Evolutionary conservation across 2,329 filamentous ascomycete species (phyloP), one percentile per base, ranked within the genome.

Genomic region (Hypomyces rosellus): DNA sequence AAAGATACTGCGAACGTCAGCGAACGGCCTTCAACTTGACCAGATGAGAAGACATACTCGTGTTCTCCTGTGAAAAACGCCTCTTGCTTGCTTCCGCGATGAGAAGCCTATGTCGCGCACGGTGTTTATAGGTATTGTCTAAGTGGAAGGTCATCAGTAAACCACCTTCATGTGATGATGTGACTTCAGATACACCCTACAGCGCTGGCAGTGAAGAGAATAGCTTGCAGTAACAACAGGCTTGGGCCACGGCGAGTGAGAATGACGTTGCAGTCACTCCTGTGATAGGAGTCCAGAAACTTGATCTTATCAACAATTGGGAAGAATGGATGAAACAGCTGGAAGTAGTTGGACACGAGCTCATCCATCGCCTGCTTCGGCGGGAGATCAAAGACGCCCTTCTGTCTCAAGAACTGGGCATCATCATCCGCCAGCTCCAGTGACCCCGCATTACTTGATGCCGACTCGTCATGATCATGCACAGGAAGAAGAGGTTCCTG

Each of bases 281-380:
- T 34, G 25, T 47, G 39, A 36, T 57, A 58, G 3, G 34, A 25
- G 1, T 34, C 42, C 13, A 58, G 45, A 38, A 58, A 57, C 16
- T 25, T 37, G 11, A 45, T 38, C 34, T 52, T 54, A 25, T 57
- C 54, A 16, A 58, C 41, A 20, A 58, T 49, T 5, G 56, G 56
- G 37, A 58, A 58, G 48, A 57, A 58, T 5, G 55, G 52, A 15
- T 59, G 57, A 33, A 59, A 56, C 8, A 55, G 40, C 25, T 47
- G 45, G 18, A 59, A 59, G 43, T 57, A 59, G 11, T 49, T 43
- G 1, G 50, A 48, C 38, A 59, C 45, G 39, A 54, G 54, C 38
- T 50, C 50, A 22, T 55, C 54, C 37, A 58, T 48, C 8, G 55
- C 42, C n/a, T 37, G 25, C 41, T 49, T 50, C 12, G 50, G 38